Percentiles rank a stretch among this genome's conserved stretches.
These are phyloP conservation scores for Saccharomycopsis synnaedendra DNA, from an alignment of 805 yeast species.

Conservation along the genomic window DNA sequence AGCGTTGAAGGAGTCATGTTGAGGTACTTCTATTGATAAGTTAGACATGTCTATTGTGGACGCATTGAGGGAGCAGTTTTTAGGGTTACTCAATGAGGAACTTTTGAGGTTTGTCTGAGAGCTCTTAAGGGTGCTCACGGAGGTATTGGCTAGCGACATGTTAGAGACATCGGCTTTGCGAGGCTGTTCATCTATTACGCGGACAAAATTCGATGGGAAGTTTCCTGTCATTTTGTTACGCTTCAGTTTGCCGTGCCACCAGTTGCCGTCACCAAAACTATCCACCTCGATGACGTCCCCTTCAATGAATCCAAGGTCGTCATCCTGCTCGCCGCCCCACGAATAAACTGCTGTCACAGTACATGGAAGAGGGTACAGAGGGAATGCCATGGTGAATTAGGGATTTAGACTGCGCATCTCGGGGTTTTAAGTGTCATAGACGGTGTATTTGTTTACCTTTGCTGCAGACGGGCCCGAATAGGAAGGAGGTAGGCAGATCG, in stretches of 20 bases:
- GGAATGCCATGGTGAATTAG: too few species aligned
- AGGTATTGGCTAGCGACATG: background rate
- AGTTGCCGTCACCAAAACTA: slow-evolving; percentile 71
- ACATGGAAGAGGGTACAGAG: slow-evolving; percentile 39
- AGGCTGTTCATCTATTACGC: slow-evolving; percentile 26
- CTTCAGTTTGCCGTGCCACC: slow-evolving; percentile 81
- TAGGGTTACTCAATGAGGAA: background rate
- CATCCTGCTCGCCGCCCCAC: slow-evolving; percentile 87
- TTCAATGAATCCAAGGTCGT: slow-evolving; percentile 88
- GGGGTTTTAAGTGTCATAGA: too few species aligned
- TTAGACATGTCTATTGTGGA: background rate
- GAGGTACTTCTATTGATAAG: background rate
- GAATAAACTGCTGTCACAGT: slow-evolving; percentile 75
- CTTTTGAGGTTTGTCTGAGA: background rate
- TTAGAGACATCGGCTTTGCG: background rate
- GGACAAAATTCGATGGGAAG: slow-evolving; percentile 83
- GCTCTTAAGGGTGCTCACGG: background rate
- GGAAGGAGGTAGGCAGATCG: too few species aligned
- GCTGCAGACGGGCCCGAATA: too few species aligned
- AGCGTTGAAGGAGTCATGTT: background rate
- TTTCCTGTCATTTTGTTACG: slow-evolving; percentile 76
- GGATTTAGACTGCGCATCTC: too few species aligned
- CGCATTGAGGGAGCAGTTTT: background rate
- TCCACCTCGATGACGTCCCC: slow-evolving; percentile 85
- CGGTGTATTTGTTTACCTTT: too few species aligned